Evolutionary conservation across 2,329 filamentous ascomycete species (phyloP), one percentile per base, ranked within the genome.

Genomic region (Torrubiella hemipterigena): DNA sequence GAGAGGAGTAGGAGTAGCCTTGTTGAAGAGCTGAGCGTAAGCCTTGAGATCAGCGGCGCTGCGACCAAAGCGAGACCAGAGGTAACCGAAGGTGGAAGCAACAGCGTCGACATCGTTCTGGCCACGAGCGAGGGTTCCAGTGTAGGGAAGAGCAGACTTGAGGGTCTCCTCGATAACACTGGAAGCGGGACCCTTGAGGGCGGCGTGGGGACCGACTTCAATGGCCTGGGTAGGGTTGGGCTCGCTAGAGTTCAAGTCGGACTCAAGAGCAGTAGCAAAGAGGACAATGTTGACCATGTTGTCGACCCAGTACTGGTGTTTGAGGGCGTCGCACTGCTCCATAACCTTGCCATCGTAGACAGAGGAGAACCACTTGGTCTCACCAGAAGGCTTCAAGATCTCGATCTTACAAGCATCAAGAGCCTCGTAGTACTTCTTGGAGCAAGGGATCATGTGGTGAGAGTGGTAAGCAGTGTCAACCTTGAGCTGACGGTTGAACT

Each of bases 181-280:
- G 3, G 34, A 30, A 13, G 34, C 34, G 23, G 64, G 64, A 0
- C 63, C 61, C 30, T 60, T 55, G 3, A 69, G 51, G 4, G 60
- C 62, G 1, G 62, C 54, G 37, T 67, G 64, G 0, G 65, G 63
- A 0, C 65, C 63, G 6, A 68, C 41, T 41, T 69, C 65, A n/a
- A 67, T 41, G 15, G 65, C 48, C 15, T 29, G 42, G 13, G 27
- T 42, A 32, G 22, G 39, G 31, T 36, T 34, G 11, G 20, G 30
- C n/a, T n/a, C n/a, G 19, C 30, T 31, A 15, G 24, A 39, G 12
- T 11, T 30, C 7, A 38, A 36, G 24, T 32, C 38, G 10, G 40
- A 36, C 19, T 32, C 30, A 8, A 55, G 23, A 16, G 48, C 48
- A 16, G 45, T 34, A 12, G 40, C 42, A 38, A 60, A 61, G 3